Evolutionary conservation across 441 rosid species (phyloP), one percentile per base, ranked within the genome.

Genomic region (Populus hybrid): DNA sequence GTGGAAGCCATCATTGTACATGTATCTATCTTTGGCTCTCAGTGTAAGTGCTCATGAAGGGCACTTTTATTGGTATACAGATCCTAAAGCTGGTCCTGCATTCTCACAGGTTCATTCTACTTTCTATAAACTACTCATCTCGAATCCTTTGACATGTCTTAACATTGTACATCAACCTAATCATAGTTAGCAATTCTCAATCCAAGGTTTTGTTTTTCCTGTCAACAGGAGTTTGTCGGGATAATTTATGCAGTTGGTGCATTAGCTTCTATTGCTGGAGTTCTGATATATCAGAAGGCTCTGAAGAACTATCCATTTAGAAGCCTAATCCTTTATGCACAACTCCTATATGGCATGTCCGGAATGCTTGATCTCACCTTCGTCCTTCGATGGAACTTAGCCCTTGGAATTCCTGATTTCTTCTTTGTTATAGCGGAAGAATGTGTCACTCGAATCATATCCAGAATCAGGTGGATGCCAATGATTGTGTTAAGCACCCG

Each of bases 31-130:
- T 6, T 77, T 90, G 70, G 94, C 98, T 16, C 89, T 93, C 82
- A 92, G 89, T 81, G 83, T 93, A 32, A 93, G 94, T 74, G 89
- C 91, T 46, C 93, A 93, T 74, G 98, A 93, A 86, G 98, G 97
- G 67, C 87, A 86, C 78, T 94, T 94, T 80, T 94, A 94, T 77
- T 94, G 98, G 98, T 92, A 86, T 81, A 92, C 98, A 71, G 90
- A 92, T 79, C 88, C 97, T 5, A 83, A 79, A 69, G 93, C 88
- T 38, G 97, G 95, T 36, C 98, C 98, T 8, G 89, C 92, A 68
- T 92, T 92, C 76, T 90, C 98, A 24, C 95, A 92, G 90, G 93
- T 89, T 70, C 11, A 36, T 63, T 10, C 26, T 65, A 24, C 8
- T 42, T 59, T 20, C 30, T 16, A 18, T 71, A 24, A 24, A 71